Base-by-base conservation (phyloP, 169 alveolate genomes). In the Eimeria maxima region DNA sequence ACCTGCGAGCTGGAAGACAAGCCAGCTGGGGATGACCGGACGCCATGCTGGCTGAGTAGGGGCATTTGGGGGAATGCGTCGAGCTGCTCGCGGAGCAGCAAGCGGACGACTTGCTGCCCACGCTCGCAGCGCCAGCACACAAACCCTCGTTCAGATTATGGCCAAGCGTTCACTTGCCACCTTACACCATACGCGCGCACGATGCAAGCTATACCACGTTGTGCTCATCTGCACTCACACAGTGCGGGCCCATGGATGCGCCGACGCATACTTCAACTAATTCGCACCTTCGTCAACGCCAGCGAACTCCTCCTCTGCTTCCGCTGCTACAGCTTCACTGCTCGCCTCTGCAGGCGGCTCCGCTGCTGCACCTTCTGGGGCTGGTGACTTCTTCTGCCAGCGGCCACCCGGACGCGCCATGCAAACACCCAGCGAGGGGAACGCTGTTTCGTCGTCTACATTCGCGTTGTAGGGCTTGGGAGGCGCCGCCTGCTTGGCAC, bases 381-480 rank as follows among this genome's bases (percentile, higher is more conserved):
- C 83, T 16, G 78, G 91, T 55, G 91, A 57, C 93, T 65, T 63
- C 83, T 87, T 87, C 93, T 87, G 93, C 93, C 93, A 87, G 67
- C 93, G 93, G 18, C 93, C 93, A 42, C 93, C 93, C 60, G 93
- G 93, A n/a, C 93, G 93, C n/a, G 83, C 60, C 65, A 63, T 87
- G 93, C 93, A 87, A 24, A 50, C 93, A 27, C 84, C 96, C 8
- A 93, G 89, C 11, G 96, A 81, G 44, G 96, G 96, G 78, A 93
- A 93, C 13, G 96, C 96, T 1, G 89, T 83, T 50, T 93, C 94
- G 53, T 93, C 96, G 50, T 88, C 90, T 44, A 88, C 94, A 53
- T 53, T 88, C 7, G 90, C 94, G 38, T 47, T 53, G 89, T 80
- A 76, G 20, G 96, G 96, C 69, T 93, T 81, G 42, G 90, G 81